Percentiles rank a stretch among this genome's conserved stretches.
phyloP scores from a whole-genome alignment of 257 asterid genomes.

The Handroanthus guayacan region DNA sequence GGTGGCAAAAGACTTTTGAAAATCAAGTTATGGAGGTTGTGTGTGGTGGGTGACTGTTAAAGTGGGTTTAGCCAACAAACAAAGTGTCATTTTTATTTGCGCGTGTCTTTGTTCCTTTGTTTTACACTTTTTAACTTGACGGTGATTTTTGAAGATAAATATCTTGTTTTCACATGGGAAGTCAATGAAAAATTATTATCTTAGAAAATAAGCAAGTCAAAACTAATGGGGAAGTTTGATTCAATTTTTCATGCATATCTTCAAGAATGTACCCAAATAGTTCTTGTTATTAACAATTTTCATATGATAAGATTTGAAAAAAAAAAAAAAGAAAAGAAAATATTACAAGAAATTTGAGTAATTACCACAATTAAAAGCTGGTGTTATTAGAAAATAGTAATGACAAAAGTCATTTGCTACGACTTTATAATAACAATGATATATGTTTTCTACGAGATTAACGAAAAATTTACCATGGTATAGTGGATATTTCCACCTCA shows the following conservation, averaged over 20 bases:
- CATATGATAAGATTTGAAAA: too few relatives aligned
- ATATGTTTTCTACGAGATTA: too few relatives aligned
- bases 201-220: slow-evolving; percentile 10
- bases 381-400: too few relatives aligned
- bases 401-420: too few relatives aligned
- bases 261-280: neutral
- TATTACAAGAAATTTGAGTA: too few relatives aligned
- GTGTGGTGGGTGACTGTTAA: slow-evolving; percentile 43
- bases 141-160: slow-evolving; percentile 8
- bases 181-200: slow-evolving; percentile 21
- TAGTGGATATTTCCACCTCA: too few relatives aligned
- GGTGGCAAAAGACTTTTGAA: slow-evolving; percentile 42
- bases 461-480: too few relatives aligned
- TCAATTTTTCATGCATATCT: neutral
- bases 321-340: too few relatives aligned
- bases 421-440: too few relatives aligned
- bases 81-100: slow-evolving; percentile 3
- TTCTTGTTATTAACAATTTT: neutral
- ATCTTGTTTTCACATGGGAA: slow-evolving; percentile 15
- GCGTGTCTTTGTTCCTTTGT: neutral
- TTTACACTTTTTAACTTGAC: slow-evolving; percentile 16
- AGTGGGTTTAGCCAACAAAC: slow-evolving; percentile 56
- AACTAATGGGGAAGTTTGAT: slow-evolving; percentile 24
- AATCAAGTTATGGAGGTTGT: slow-evolving; percentile 40
- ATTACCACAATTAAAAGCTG: too few relatives aligned